Conservation (phyloP, 1,284 basidiomycete species). For the Leccinum cinnamomeum region DNA sequence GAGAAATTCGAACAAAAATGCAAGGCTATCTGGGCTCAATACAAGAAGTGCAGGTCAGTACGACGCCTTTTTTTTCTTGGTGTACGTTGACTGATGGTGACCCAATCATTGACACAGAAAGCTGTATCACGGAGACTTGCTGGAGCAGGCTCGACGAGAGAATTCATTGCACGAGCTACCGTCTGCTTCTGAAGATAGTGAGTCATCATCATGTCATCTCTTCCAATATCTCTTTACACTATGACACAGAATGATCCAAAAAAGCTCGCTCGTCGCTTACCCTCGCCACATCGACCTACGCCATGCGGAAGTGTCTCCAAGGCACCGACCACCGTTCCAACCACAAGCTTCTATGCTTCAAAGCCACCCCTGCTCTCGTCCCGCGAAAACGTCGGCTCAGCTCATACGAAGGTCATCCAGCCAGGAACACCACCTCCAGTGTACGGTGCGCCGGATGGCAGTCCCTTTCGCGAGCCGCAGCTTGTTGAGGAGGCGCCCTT, state of each 20-base stretch:
- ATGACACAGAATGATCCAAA: slow-evolving; percentile 32
- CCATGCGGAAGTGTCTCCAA: slow-evolving; percentile 21
- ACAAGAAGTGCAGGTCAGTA: no score
- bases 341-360: slow-evolving; percentile 33
- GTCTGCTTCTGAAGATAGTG: no score
- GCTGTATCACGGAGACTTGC: no score
- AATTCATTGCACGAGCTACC: no score
- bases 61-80: no score
- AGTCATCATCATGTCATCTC: no score
- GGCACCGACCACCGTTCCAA: slow-evolving; percentile 25
- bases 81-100: no score
- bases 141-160: no score
- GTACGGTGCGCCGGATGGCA: slow-evolving; percentile 28
- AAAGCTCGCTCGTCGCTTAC: slow-evolving; percentile 20
- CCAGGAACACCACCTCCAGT: slow-evolving; percentile 23
- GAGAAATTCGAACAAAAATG: no score
- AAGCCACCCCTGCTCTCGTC: slow-evolving; percentile 36
- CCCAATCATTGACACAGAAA: no score
- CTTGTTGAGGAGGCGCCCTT: slow-evolving; percentile 41
- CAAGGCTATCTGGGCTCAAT: no score
- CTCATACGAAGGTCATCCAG: slow-evolving; percentile 32
- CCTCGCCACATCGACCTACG: slow-evolving; percentile 24
- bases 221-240: not conserved
- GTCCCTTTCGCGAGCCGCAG: slow-evolving; percentile 46
- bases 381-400: slow-evolving; percentile 33